These are phyloP conservation scores for Globisporangium mamillatum DNA, from an alignment of 352 stramenopile genomes.

Conservation along the genomic window DNA sequence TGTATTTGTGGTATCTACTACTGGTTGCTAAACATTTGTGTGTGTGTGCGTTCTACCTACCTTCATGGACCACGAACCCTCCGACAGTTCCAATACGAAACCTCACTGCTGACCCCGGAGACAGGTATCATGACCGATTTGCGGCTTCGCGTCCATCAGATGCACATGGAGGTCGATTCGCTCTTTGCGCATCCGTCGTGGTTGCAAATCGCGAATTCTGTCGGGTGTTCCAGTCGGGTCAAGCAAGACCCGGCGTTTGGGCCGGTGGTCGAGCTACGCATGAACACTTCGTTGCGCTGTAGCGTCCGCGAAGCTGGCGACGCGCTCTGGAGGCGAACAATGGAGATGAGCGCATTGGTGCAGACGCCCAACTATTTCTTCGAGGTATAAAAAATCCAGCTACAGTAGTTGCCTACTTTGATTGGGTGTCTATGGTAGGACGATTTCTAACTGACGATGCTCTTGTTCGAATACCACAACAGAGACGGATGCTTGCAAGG, in stretches of 20 bases:
- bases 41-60: background rate
- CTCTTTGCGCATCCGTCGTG: background rate
- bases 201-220: background rate
- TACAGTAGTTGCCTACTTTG: too few relatives aligned
- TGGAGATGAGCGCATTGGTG: constrained; percentile 16
- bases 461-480: background rate
- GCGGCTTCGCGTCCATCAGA: background rate
- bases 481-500: background rate
- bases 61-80: too few relatives aligned
- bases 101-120: background rate
- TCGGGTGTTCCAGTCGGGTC: background rate
- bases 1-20: too few relatives aligned
- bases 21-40: background rate
- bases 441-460: too few relatives aligned
- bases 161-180: background rate
- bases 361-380: constrained; percentile 14
- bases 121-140: constrained; percentile 1
- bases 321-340: background rate
- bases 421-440: too few relatives aligned
- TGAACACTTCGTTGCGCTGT: constrained; percentile 8
- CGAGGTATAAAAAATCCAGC: background rate
- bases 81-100: background rate
- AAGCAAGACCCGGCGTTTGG: background rate
- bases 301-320: background rate
- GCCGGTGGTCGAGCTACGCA: constrained; percentile 19